Evolutionary conservation across 176 grass and related monocot species (phyloP), one percentile per base, ranked within the genome.

Genomic region (Oryza glumipatula): DNA sequence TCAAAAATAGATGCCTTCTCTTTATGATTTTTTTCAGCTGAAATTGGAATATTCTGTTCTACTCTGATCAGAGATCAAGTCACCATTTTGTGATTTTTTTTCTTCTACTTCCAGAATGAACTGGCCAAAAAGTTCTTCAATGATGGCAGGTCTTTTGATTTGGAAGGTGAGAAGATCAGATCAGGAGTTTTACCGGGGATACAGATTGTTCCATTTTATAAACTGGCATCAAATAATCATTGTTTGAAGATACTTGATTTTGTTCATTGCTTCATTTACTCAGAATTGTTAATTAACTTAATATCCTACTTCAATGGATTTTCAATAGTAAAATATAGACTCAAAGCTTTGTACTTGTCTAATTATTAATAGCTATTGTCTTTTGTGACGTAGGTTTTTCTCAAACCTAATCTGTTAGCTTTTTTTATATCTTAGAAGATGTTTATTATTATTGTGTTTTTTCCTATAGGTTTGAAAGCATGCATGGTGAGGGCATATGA

Each of bases 81-180:
- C 68, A 80, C 44, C 17, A 6, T 67, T 64, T 67, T 81, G 2
- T 41, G 4, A 67, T 86, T 73, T 2, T 47, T 35, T 45, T 65
- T 11, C 58, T 63, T 78, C 33, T 76, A 16, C 24, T 68, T 85
- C 86, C 89, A 95, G 95, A 77, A 79, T 46, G 87, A 98, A 46
- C 84, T 98, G 81, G 85, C 91, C n/a, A 88, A 84, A 74, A 98
- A 88, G 47, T 98, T 98, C 77, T 98, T 98, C 87, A 98, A 88
- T 82, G 95, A 98, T 80, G 92, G 92, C 61, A 95, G 93, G 92
- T 86, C 84, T 71, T 90, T 98, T 88, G 91, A 98, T 90, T 85
- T 98, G 76, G 85, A 95, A 91, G 95, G 95, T 95, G 82, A 92
- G 88, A 90, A 73, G 35, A 9, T 77, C 24, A 77, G 41, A 77